Evolutionary conservation across 2,329 filamentous ascomycete species (phyloP), one percentile per base, ranked within the genome.

Genomic region (Curvularia eragrostidis): DNA sequence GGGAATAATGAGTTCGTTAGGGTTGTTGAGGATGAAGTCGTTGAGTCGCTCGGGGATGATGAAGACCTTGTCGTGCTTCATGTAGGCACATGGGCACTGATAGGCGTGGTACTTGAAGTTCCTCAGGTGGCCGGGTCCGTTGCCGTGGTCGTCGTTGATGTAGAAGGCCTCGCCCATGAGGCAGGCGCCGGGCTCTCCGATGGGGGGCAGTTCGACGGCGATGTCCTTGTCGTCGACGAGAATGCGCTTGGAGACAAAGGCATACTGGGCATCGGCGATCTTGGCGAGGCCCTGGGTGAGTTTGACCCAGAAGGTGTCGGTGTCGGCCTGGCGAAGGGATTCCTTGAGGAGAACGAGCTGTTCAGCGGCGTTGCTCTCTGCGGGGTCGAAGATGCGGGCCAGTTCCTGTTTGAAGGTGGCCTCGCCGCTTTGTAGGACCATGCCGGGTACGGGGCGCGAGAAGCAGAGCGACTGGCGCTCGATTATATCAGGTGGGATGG

Each of bases 21-120:
- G 85, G 63, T 88, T 88, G 62, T 86, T 79, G 24, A 83, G 80
- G 46, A 85, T 82, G 67, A 88, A 84, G 5, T 85, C 82, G 52
- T 80, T 80, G 44, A 91, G 74, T 41, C 82, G 80, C 54, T 89
- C 85, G 0, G 88, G 86, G 21, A 91, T 85, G 55, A 90, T 75
- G 70, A 89, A 88, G 49, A 89, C 85, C 72, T 90, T 89, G 77
- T 90, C 87, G 70, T 90, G 85, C 64, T 85, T 86, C 88, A 91
- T 90, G 70, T 89, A 84, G 34, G 84, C 83, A 73, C 88, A 88
- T 4, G 88, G 87, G 61, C 87, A 86, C 23, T 82, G 85, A 64
- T 87, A 88, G 36, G 86, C 84, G 65, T 86, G 83, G 73, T 88
- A 89, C 62, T 86, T 85, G 76, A 85, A 85, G 66, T 89, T 83